Evolutionary conservation across 2,329 filamentous ascomycete genomes (phyloP).

Genomic region (Fusarium newnesense): DNA sequence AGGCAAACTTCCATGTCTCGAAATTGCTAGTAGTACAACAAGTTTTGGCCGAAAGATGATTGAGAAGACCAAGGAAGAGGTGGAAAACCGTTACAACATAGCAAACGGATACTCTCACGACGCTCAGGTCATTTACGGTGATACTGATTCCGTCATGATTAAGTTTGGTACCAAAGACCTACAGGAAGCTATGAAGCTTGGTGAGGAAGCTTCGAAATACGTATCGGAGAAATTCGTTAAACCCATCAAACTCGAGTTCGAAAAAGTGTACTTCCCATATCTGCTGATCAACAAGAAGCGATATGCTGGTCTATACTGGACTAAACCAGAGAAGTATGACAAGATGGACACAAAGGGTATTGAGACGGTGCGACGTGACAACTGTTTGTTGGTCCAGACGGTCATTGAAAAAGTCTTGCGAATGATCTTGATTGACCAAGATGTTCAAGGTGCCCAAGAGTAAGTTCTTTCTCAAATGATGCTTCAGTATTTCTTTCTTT

Average conservation of each 20-base stretch:
- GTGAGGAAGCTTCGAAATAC: constrained; percentile 88
- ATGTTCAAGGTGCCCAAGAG: constrained; percentile 92
- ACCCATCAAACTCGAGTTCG: constrained; percentile 98
- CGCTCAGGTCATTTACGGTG: constrained; percentile 97
- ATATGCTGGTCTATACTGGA: constrained; percentile 98
- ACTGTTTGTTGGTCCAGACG: constrained; percentile 93
- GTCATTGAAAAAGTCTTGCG: constrained; percentile 96
- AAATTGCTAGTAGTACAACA: constrained; percentile 96
- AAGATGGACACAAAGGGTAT: constrained; percentile 99
- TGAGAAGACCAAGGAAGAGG: constrained; percentile 96
- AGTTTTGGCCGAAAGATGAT: constrained; percentile 99
- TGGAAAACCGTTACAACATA: constrained; percentile 88
- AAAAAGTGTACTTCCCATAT: constrained; percentile 99
- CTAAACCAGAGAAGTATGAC: constrained; percentile 91
- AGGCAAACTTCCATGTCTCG: constrained; percentile 92
- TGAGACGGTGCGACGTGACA: constrained; percentile 96
- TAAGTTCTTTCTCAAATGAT: constrained; percentile 60
- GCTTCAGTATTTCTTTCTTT: constrained; percentile 4
- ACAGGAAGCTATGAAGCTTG: constrained; percentile 89
- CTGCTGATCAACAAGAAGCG: constrained; percentile 99
- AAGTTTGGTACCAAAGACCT: constrained; percentile 94
- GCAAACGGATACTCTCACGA: constrained; percentile 95
- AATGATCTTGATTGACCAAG: constrained; percentile 94
- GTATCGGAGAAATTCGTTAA: constrained; percentile 95
- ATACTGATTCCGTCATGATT: constrained; percentile 99